phyloP scores from a whole-genome alignment of 2,329 filamentous ascomycete species.

The Purpureocillium lavendulum region DNA sequence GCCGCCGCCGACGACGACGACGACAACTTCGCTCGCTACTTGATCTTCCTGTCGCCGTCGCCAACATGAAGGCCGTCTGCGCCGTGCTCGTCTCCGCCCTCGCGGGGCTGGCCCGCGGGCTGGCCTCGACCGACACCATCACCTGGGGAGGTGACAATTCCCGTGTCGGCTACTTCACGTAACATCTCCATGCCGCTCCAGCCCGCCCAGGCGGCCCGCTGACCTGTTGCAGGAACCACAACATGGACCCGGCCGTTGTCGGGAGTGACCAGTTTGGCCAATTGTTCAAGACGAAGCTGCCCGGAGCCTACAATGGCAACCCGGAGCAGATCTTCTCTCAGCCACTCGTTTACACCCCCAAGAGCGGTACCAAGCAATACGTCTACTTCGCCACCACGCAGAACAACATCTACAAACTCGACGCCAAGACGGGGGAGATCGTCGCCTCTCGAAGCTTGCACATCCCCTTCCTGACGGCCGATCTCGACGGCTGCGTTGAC shows the following conservation, averaged over 20 bases:
- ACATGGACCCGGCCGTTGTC: constrained; percentile 53
- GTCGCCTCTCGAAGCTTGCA: constrained; percentile 37
- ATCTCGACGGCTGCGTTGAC: constrained; percentile 39
- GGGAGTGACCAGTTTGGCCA: constrained; percentile 45
- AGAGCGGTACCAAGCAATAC: constrained; percentile 36
- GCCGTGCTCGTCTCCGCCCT: constrained; percentile 22
- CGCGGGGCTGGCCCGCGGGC: constrained; percentile 21
- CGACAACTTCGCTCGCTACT: not conserved
- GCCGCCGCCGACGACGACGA: no score
- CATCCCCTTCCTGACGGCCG: constrained; percentile 39
- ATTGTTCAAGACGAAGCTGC: constrained; percentile 42
- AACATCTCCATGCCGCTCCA: constrained; percentile 11
- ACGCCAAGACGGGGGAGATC: constrained; percentile 45
- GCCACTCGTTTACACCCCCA: constrained; percentile 40
- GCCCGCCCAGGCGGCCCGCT: not conserved
- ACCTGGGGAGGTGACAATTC: constrained; percentile 52
- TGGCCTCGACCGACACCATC: constrained; percentile 44
- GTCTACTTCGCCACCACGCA: constrained; percentile 49
- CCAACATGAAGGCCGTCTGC: constrained; percentile 15
- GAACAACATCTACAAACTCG: constrained; percentile 49
- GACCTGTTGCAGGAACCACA: constrained; percentile 37
- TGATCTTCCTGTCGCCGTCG: not conserved
- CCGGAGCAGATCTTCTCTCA: constrained; percentile 45
- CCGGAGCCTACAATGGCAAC: constrained; percentile 40
- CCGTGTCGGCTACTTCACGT: constrained; percentile 44